phyloP scores from a whole-genome alignment of 345 rosid species.

The Moricandia arvensis region DNA sequence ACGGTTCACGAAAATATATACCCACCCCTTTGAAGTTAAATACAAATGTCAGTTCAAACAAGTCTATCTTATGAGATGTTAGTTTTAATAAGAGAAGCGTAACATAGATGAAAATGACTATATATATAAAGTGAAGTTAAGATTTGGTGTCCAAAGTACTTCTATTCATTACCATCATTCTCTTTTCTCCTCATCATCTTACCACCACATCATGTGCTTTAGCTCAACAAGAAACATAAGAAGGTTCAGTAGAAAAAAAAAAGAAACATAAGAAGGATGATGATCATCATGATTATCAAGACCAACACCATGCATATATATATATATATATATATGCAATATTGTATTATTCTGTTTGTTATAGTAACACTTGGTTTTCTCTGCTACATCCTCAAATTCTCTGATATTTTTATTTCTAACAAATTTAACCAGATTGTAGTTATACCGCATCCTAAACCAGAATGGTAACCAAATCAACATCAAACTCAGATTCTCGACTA shows the following conservation, averaged over 20 bases:
- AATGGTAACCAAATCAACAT: background rate
- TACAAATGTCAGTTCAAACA: no score
- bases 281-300: background rate
- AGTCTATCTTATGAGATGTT: no score
- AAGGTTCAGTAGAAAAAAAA: no score
- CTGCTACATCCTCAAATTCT: background rate
- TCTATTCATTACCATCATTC: no score
- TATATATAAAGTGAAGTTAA: background rate
- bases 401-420: no score
- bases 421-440: background rate
- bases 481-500: background rate
- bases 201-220: background rate
- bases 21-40: no score
- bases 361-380: background rate
- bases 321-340: no score
- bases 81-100: no score
- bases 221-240: background rate
- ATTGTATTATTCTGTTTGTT: background rate
- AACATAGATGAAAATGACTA: no score
- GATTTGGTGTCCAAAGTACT: background rate
- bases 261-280: background rate
- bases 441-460: background rate
- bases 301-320: no score
- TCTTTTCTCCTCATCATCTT: background rate
- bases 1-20: no score